phyloP scores from a whole-genome alignment of 768 basidiomycete species.

The Xerocomellus dryophilus region DNA sequence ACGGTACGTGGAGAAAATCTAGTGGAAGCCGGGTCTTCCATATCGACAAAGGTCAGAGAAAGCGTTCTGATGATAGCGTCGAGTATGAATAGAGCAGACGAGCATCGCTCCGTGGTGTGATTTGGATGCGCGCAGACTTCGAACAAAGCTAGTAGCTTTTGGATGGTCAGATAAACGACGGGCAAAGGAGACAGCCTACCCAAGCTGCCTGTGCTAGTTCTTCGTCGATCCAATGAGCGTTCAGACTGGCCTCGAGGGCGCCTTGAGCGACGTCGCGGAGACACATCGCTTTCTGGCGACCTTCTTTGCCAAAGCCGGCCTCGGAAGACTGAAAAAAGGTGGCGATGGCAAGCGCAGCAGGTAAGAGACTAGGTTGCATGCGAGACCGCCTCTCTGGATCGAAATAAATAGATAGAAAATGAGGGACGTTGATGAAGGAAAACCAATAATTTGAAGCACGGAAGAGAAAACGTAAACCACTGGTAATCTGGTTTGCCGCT shows the following conservation, averaged over 20 bases:
- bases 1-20: conserved; percentile 50
- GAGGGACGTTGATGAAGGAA: conserved; percentile 69
- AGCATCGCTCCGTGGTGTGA: conserved; percentile 51
- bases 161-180: conserved; percentile 6
- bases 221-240: conserved; percentile 70
- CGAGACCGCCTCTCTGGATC: conserved; percentile 50
- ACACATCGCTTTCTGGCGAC: conserved; percentile 54
- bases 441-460: conserved; percentile 67
- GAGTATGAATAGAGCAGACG: conserved; percentile 57
- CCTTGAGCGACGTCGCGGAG: conserved; percentile 68
- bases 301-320: conserved; percentile 45
- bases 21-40: conserved; percentile 49
- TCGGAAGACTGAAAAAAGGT: conserved; percentile 71
- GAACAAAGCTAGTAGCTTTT: conserved; percentile 65
- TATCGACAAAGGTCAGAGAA: conserved; percentile 57
- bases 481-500: conserved; percentile 44
- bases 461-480: conserved; percentile 65
- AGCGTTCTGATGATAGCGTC: conserved; percentile 67
- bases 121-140: conserved; percentile 68
- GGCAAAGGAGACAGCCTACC: conserved; percentile 41
- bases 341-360: conserved; percentile 61
- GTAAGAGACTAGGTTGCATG: conserved; percentile 67
- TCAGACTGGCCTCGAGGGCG: conserved; percentile 67
- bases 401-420: conserved; percentile 57
- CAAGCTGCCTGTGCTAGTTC: conserved; percentile 73